Evolutionary conservation across 306 rosid genomes (phyloP), one percentile per base, ranked within the genome.

Genomic region (Begonia peltatifolia): DNA sequence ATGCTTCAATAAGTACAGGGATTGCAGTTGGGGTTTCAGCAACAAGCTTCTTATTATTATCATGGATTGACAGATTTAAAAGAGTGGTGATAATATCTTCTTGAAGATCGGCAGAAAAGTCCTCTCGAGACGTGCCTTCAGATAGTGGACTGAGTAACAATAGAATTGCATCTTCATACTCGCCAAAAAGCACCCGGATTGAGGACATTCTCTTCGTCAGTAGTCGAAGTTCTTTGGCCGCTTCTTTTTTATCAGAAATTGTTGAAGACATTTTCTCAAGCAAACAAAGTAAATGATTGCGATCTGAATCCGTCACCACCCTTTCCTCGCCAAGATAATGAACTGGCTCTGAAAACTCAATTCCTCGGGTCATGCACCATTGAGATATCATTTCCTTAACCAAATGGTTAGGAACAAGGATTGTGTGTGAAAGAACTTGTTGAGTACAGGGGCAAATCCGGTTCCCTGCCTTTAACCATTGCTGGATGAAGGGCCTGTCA

Each of bases 191-290:
- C 44, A 73, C 87, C 11, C 95, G 76, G 52, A 79, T 77, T 9
- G 83, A 82, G 12, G 97, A 94, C 65, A 78, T 70, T 55, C 78
- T 67, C 83, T 80, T 89, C 1, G 97, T 89, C 81, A 85, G 63
- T 67, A 74, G 42, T 7, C 95, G 84, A 41, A 89, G 83, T 78
- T 89, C 90, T 67, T 71, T 89, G 0, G 97, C 95, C n/a, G 97
- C 95, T 43, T 62, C 65, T 68, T 76, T 82, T 67, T 82, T 84
- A 57, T 89, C 95, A 56, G 77, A 51, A 55, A 74, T 67, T 6
- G 75, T 46, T 13, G 77, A 66, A 10, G 97, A 82, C 87, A 85
- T 76, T 72, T 80, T 82, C 77, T 77, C 71, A 12, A 89, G 77
- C 68, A 85, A 61, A 38, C 71, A 70, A 50, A 74, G 77, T 48